These are phyloP conservation scores for Tetrahymena malaccensis DNA, from an alignment of 73 alveolate species.

Conservation along the genomic window DNA sequence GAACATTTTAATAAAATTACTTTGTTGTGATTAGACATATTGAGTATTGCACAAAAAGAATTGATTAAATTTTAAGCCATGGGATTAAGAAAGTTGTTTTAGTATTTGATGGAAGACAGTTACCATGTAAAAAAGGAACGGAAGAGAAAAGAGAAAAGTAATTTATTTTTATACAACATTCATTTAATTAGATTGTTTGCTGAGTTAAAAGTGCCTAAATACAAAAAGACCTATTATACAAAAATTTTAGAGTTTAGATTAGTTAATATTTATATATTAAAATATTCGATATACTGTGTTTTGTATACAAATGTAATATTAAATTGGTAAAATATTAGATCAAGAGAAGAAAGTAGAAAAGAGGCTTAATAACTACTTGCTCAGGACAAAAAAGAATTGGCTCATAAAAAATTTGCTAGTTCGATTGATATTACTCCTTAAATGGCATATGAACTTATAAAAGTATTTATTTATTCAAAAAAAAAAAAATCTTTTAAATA, in stretches of 20 bases:
- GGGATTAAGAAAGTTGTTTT: slow-evolving; percentile 75
- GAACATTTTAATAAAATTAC: no score
- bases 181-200: no score
- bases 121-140: slow-evolving; percentile 81
- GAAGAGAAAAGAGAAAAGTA: slow-evolving; percentile 74
- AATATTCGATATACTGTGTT: not conserved
- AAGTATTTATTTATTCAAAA: slow-evolving; percentile 15
- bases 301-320: no score
- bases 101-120: slow-evolving; percentile 96
- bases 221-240: no score
- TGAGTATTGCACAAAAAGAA: slow-evolving; percentile 63
- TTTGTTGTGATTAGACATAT: slow-evolving; percentile 43
- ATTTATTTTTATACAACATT: slow-evolving; percentile 1
- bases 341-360: slow-evolving; percentile 39
- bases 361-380: slow-evolving; percentile 23
- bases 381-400: slow-evolving; percentile 61
- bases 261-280: no score
- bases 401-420: slow-evolving; percentile 62
- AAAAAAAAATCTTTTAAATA: not conserved
- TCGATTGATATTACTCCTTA: slow-evolving; percentile 83
- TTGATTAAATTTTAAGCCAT: slow-evolving; percentile 52
- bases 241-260: no score
- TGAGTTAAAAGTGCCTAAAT: not conserved
- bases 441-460: slow-evolving; percentile 74
- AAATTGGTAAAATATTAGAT: slow-evolving; percentile 5